Conservation (phyloP, 495 filamentous ascomycete species). For the Penicillium daleae region DNA sequence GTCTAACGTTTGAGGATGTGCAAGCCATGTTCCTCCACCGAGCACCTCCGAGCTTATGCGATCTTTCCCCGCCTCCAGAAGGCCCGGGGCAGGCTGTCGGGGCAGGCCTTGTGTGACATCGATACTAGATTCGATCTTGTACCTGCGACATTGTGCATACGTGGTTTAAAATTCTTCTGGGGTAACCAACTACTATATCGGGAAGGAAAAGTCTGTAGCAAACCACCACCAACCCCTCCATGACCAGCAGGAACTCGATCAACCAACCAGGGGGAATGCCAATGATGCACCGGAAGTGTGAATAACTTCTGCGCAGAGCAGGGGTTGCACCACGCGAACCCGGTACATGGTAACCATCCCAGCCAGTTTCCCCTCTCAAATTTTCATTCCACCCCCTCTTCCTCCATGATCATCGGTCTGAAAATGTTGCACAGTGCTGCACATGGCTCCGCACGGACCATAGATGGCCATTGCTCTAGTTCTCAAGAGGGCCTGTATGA, state of each 20-base stretch:
- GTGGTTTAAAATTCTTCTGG: background rate
- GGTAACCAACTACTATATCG: background rate
- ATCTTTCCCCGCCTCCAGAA: background rate
- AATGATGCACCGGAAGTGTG: background rate
- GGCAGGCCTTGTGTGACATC: conserved; percentile 7
- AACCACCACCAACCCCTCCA: background rate
- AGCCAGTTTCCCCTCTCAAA: conserved; percentile 17
- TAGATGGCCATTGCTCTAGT: background rate
- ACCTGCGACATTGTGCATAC: conserved; percentile 3
- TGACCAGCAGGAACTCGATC: background rate
- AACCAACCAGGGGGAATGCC: background rate
- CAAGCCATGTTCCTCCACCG: background rate
- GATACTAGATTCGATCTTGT: conserved; percentile 3
- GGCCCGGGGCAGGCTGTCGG: background rate
- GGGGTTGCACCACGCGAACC: background rate
- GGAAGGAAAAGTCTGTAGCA: background rate
- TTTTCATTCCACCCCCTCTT: background rate
- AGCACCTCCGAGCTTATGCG: background rate
- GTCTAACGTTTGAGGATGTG: too few relatives aligned
- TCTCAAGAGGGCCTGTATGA: background rate
- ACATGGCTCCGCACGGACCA: background rate
- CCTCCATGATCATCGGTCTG: background rate
- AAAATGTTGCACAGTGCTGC: conserved; percentile 10
- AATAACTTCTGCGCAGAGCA: background rate
- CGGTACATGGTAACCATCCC: conserved; percentile 6